These are phyloP conservation scores for Epichloe amarillans DNA, from an alignment of 2,329 filamentous ascomycete species.

Conservation along the genomic window DNA sequence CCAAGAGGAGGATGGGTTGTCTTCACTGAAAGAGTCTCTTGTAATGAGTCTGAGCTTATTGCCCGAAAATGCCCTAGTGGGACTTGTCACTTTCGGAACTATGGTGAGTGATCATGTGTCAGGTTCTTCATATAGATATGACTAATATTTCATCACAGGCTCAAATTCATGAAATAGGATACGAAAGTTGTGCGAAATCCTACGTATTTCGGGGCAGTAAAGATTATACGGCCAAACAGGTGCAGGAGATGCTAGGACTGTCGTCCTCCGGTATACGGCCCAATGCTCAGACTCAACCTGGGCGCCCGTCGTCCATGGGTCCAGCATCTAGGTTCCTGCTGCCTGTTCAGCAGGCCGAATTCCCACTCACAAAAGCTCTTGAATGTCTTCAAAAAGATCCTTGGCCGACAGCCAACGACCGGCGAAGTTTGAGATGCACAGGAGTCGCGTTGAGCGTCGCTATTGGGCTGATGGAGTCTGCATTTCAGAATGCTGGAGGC, in stretches of 20 bases:
- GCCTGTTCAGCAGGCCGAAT: conserved; percentile 90
- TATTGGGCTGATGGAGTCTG: conserved; percentile 80
- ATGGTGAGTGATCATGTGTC: conserved; percentile 47
- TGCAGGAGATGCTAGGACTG: conserved; percentile 97
- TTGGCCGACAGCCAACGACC: conserved; percentile 92
- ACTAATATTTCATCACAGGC: conserved; percentile 24
- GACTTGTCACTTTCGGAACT: conserved; percentile 78
- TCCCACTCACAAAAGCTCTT: conserved; percentile 89
- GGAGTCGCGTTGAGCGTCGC: conserved; percentile 95
- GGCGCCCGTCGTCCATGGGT: conserved; percentile 62
- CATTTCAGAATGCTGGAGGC: conserved; percentile 88
- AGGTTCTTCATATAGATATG: background rate
- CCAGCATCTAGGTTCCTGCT: conserved; percentile 83
- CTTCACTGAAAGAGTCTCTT: conserved; percentile 72
- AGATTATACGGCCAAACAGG: conserved; percentile 94
- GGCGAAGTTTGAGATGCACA: conserved; percentile 79
- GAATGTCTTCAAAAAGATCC: conserved; percentile 94
- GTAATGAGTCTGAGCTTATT: conserved; percentile 76
- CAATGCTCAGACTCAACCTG: conserved; percentile 59
- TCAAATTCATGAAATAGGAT: conserved; percentile 95
- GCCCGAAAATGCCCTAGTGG: conserved; percentile 69
- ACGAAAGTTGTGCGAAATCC: conserved; percentile 94
- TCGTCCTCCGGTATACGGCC: conserved; percentile 60
- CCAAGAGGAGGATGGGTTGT: conserved; percentile 75
- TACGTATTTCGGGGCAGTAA: conserved; percentile 98